A percentile compares a stretch with the other conserved stretches of the same genome.
Conservation (phyloP, 2,329 filamentous ascomycete species). For the Aspergillus pseudonomiae region DNA sequence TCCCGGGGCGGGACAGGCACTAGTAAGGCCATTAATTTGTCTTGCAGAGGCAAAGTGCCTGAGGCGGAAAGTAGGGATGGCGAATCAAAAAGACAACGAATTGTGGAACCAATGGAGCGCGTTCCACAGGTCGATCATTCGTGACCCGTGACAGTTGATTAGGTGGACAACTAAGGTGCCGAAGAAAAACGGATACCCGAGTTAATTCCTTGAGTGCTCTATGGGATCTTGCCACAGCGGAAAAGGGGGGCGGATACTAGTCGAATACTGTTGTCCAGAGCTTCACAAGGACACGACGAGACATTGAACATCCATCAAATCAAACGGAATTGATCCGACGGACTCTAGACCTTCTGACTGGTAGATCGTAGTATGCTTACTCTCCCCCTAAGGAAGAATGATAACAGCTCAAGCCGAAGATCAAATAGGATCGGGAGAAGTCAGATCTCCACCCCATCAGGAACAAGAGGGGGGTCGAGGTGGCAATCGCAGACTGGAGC, state of each 20-base stretch:
- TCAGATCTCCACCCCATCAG: conserved; percentile 1
- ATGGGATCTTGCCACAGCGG: conserved; percentile 11
- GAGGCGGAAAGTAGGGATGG: conserved; percentile 6
- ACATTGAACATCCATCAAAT: background rate
- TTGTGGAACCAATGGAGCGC: background rate
- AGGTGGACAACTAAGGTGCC: background rate
- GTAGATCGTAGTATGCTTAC: background rate
- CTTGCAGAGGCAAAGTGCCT: conserved; percentile 10
- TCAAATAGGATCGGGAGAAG: conserved; percentile 1
- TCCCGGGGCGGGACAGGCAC: conserved; percentile 1
- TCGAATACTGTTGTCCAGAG: background rate
- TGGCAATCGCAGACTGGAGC: background rate
- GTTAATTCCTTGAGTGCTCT: conserved; percentile 1
- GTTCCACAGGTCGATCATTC: conserved; percentile 21
- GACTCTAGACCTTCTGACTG: background rate
- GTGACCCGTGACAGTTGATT: conserved; percentile 10
- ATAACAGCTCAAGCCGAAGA: background rate
- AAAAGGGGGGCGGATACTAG: background rate
- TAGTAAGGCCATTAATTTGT: background rate
- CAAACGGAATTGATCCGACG: background rate
- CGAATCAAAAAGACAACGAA: conserved; percentile 8
- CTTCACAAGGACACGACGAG: background rate
- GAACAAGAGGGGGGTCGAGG: background rate
- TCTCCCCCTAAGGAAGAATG: background rate
- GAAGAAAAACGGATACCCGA: background rate